A percentile compares a stretch with the other conserved stretches of the same genome.
Evolutionary conservation across 768 basidiomycete genomes (phyloP).

Genomic region (Pleurotus djamor): DNA sequence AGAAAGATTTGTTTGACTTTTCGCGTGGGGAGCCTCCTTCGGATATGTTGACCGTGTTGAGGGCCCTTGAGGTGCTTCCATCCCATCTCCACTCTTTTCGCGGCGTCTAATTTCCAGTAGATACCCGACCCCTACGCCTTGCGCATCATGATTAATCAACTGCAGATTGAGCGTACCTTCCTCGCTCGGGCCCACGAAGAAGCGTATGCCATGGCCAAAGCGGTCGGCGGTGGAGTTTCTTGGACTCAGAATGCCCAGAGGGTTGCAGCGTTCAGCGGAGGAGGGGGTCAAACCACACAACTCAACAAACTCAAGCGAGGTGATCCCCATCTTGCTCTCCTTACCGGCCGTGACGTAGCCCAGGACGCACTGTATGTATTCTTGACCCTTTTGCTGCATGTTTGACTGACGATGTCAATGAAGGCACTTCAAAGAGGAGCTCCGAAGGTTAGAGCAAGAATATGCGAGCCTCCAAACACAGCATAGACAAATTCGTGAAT

Average conservation of each 20-base stretch:
- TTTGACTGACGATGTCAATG: neutral
- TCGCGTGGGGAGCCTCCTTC: conserved; percentile 65
- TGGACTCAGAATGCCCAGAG: conserved; percentile 64
- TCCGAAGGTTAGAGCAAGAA: conserved; percentile 34
- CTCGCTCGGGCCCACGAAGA: conserved; percentile 63
- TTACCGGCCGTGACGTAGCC: conserved; percentile 50
- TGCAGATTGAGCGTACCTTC: conserved; percentile 67
- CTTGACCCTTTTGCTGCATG: neutral
- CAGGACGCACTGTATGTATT: conserved; percentile 43
- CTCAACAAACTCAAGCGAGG: conserved; percentile 22
- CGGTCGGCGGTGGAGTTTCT: conserved; percentile 43
- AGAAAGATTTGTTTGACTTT: conserved; percentile 82
- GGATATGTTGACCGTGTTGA: conserved; percentile 69
- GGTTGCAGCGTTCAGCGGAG: conserved; percentile 70
- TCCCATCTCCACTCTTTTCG: conserved; percentile 6
- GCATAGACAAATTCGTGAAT: conserved; percentile 21
- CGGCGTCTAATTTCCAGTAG: conserved; percentile 35
- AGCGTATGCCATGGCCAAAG: conserved; percentile 52
- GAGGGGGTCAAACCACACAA: conserved; percentile 57
- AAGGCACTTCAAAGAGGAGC: conserved; percentile 46
- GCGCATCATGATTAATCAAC: conserved; percentile 78
- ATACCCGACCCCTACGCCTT: conserved; percentile 71
- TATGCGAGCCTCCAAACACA: conserved; percentile 24
- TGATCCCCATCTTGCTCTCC: conserved; percentile 43
- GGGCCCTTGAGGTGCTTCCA: conserved; percentile 72